Conservation (phyloP, 139 green algal species). For the Tetradesmus obliquus region DNA sequence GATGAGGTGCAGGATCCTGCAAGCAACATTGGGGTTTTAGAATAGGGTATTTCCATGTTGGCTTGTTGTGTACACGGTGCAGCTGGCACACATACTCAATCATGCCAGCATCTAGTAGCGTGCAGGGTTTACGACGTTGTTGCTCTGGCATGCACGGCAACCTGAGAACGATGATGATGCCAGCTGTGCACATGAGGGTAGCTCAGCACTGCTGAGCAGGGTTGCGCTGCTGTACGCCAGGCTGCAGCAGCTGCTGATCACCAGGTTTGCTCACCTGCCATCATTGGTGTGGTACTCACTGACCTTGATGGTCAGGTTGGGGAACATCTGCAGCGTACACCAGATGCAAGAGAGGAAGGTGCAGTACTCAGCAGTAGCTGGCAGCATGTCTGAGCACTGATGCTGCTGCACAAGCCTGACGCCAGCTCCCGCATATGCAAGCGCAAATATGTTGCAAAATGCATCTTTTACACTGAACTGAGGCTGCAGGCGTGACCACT, state of each 20-base stretch:
- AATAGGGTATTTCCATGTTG: no score
- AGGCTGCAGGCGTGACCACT: neutral
- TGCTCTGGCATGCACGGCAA: no score
- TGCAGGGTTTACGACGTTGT: no score
- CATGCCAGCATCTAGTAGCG: no score
- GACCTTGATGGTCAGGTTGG: constrained; percentile 62
- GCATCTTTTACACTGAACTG: neutral
- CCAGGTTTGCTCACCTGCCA: constrained; percentile 55
- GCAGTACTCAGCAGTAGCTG: neutral
- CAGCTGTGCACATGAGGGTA: no score
- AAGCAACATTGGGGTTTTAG: neutral
- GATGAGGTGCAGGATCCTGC: constrained; percentile 73
- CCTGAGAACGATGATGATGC: no score
- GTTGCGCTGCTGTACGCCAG: neutral
- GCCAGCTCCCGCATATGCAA: neutral
- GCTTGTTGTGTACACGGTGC: no score
- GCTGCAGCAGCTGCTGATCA: neutral
- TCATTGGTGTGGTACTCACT: constrained; percentile 72
- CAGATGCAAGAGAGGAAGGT: neutral
- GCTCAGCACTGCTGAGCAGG: no score
- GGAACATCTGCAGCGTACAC: constrained; percentile 71
- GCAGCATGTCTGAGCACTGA: neutral
- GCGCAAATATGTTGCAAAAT: neutral
- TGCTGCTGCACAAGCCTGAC: neutral
- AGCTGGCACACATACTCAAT: no score